Conservation (phyloP, 129 eudicot species). For the Tagetes erecta region DNA sequence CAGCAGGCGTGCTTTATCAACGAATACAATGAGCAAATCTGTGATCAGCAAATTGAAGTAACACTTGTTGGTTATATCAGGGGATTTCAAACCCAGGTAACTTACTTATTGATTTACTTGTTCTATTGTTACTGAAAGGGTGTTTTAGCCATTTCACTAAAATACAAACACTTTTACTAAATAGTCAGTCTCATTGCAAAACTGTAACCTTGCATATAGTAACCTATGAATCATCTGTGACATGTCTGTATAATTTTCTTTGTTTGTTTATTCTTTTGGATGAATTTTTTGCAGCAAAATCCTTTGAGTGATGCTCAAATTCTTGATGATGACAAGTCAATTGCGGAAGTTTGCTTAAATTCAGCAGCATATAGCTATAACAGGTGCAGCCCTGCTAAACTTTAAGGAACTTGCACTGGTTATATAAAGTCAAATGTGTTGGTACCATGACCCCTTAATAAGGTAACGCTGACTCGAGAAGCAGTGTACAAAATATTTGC, state of each 20-base stretch:
- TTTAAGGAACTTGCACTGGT: constrained; percentile 28
- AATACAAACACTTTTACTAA: not conserved
- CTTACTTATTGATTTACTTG: not conserved
- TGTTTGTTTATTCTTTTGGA: not conserved
- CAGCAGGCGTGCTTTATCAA: constrained; percentile 52
- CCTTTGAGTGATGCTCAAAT: constrained; percentile 31
- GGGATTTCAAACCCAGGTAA: constrained; percentile 57
- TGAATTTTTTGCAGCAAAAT: constrained; percentile 32
- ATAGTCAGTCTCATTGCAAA: not conserved
- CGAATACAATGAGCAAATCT: constrained; percentile 27
- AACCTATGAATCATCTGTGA: not conserved
- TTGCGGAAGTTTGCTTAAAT: constrained; percentile 49
- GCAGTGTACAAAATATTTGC: too few species aligned
- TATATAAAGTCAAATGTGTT: constrained; percentile 10
- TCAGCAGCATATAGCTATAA: constrained; percentile 39
- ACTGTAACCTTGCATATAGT: not conserved
- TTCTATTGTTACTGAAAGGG: not conserved
- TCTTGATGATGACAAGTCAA: constrained; percentile 50
- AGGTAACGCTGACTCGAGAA: constrained; percentile 2
- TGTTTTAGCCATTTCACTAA: not conserved
- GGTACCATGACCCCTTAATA: not conserved
- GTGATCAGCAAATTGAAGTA: constrained; percentile 42
- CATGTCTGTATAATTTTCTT: not conserved
- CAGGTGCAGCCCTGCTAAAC: constrained; percentile 16
- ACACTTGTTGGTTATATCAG: constrained; percentile 69